A percentile compares a stretch with the other conserved stretches of the same genome.
These are phyloP conservation scores for Mycena kentingensis DNA, from an alignment of 768 basidiomycete species.

Conservation along the genomic window DNA sequence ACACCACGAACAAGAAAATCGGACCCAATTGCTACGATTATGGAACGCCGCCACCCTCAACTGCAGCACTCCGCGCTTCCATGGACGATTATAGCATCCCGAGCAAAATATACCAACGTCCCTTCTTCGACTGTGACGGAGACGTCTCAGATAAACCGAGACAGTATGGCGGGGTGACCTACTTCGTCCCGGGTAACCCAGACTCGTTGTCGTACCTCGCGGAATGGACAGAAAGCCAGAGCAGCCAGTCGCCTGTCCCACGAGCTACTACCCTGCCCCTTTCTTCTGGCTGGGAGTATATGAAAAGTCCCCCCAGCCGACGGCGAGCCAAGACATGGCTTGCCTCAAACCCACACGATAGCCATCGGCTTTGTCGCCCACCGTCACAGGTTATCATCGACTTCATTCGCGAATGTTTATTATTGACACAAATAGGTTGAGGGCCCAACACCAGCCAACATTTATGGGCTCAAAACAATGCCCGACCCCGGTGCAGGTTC, in stretches of 20 bases:
- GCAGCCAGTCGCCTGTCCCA: background rate
- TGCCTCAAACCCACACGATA: no score
- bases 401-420: background rate
- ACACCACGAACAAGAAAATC: conserved; percentile 24
- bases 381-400: no score
- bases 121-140: conserved; percentile 77
- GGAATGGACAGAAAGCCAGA: conserved; percentile 50
- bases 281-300: conserved; percentile 81
- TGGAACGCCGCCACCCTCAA: conserved; percentile 49
- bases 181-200: conserved; percentile 64
- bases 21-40: conserved; percentile 49
- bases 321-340: conserved; percentile 61
- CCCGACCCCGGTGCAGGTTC: conserved; percentile 36
- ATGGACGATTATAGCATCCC: conserved; percentile 52
- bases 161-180: conserved; percentile 82
- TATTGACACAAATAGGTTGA: conserved; percentile 46
- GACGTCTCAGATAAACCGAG: conserved; percentile 66
- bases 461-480: conserved; percentile 66
- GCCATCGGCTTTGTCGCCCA: no score
- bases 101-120: conserved; percentile 67
- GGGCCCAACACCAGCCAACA: conserved; percentile 75
- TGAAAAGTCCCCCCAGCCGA: conserved; percentile 63
- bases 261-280: conserved; percentile 29
- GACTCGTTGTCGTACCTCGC: conserved; percentile 57
- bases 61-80: conserved; percentile 46